phyloP scores from a whole-genome alignment of 2,329 filamentous ascomycete genomes.

The Exophiala sideris region DNA sequence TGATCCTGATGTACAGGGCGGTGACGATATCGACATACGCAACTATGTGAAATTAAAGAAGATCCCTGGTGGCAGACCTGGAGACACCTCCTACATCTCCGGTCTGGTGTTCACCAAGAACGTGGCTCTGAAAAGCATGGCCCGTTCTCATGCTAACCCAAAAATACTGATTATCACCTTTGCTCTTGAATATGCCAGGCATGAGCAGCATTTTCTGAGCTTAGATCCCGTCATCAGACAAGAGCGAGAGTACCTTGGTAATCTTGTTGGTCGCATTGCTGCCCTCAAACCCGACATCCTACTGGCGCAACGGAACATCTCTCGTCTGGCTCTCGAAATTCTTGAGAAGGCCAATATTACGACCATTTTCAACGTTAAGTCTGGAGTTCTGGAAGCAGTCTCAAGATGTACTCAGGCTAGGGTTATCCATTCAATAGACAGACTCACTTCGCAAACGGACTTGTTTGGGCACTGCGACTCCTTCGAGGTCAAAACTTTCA shows the following conservation, averaged over 20 bases:
- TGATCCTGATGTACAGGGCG: conserved; percentile 81
- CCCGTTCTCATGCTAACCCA: conserved; percentile 75
- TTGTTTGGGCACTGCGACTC: conserved; percentile 76
- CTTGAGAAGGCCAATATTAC: conserved; percentile 85
- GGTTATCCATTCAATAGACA: conserved; percentile 92
- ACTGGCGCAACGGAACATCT: conserved; percentile 89
- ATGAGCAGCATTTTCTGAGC: conserved; percentile 96
- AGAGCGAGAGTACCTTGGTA: conserved; percentile 87
- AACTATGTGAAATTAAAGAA: conserved; percentile 98
- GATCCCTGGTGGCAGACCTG: conserved; percentile 82
- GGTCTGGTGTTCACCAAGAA: conserved; percentile 98
- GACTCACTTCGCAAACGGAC: conserved; percentile 72
- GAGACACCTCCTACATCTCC: conserved; percentile 93
- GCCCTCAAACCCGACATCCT: conserved; percentile 80
- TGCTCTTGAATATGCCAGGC: conserved; percentile 90
- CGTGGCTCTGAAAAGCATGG: conserved; percentile 93
- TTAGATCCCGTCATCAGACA: conserved; percentile 94
- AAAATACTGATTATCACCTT: conserved; percentile 92
- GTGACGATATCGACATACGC: conserved; percentile 94
- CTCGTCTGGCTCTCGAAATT: conserved; percentile 83
- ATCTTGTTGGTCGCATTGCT: conserved; percentile 86
- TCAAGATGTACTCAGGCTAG: conserved; percentile 87
- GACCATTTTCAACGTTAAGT: conserved; percentile 94
- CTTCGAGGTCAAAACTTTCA: conserved; percentile 94
- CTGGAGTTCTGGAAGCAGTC: conserved; percentile 91